A percentile compares a stretch with the other conserved stretches of the same genome.
Evolutionary conservation across 345 rosid species (phyloP).

Genomic region (Syzygium oleosum): DNA sequence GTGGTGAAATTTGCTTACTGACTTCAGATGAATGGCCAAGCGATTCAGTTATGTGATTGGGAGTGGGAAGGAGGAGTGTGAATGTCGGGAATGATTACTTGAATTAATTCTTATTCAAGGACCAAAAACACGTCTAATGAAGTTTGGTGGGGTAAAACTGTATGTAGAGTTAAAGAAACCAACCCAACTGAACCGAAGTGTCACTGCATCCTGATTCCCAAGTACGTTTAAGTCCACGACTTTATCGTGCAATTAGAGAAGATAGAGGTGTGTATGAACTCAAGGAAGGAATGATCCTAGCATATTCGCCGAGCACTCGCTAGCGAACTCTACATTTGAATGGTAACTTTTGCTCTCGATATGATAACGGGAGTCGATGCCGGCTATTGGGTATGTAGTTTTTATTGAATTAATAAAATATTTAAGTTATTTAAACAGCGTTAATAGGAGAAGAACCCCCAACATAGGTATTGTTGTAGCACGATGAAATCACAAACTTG

Average conservation of each 20-base stretch:
- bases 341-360: fast-evolving
- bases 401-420: too few species aligned
- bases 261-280: fast-evolving
- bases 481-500: not conserved
- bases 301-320: fast-evolving
- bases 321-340: not conserved
- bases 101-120: not conserved
- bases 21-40: too few species aligned
- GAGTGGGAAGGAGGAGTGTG: too few species aligned
- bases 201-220: not conserved
- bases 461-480: not conserved
- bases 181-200: not conserved
- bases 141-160: not conserved
- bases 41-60: too few species aligned
- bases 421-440: not conserved
- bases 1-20: too few species aligned
- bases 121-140: not conserved
- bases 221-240: not conserved
- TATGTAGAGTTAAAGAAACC: not conserved
- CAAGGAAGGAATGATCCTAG: not conserved
- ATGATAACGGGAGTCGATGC: fast-evolving
- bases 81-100: too few species aligned
- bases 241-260: not conserved
- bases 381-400: too few species aligned
- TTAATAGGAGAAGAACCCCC: not conserved